Conservation (phyloP, 768 basidiomycete species). For the Lactifluus hygrophoroides region DNA sequence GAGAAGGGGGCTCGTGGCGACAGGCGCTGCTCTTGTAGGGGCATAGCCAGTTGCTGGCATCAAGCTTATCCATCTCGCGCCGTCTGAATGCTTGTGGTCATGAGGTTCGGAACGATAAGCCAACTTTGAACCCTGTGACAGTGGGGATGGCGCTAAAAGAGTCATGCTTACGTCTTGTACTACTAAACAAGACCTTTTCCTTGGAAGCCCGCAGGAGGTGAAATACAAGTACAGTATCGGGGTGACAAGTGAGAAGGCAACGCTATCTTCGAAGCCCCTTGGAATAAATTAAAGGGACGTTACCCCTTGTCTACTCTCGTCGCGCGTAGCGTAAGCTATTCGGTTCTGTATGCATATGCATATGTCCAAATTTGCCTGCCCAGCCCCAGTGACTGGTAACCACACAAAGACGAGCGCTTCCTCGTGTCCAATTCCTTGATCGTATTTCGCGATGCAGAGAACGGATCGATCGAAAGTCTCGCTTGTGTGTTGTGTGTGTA, state of each 20-base stretch:
- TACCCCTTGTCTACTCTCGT: no score
- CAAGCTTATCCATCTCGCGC: not conserved
- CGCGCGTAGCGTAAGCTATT: not conserved
- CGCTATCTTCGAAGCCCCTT: not conserved
- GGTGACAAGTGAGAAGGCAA: not conserved
- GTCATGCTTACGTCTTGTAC: conserved; percentile 12
- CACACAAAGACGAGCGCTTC: no score
- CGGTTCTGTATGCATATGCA: no score
- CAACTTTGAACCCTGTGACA: conserved; percentile 1
- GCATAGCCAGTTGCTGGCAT: not conserved
- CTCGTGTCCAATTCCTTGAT: no score
- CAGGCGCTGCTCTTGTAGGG: not conserved
- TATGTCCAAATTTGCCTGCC: no score
- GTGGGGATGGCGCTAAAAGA: not conserved
- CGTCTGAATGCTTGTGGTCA: conserved; percentile 5
- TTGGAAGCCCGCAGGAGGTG: not conserved
- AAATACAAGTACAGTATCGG: no score
- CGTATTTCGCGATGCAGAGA: no score
- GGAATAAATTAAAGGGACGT: not conserved
- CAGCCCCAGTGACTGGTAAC: no score
- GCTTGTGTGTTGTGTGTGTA: no score
- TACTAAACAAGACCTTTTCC: not conserved
- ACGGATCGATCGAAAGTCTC: no score
- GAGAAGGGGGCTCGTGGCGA: not conserved
- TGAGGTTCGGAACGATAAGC: conserved; percentile 10